Evolutionary conservation across 306 rosid genomes (phyloP).

Genomic region (Cicer arietinum): DNA sequence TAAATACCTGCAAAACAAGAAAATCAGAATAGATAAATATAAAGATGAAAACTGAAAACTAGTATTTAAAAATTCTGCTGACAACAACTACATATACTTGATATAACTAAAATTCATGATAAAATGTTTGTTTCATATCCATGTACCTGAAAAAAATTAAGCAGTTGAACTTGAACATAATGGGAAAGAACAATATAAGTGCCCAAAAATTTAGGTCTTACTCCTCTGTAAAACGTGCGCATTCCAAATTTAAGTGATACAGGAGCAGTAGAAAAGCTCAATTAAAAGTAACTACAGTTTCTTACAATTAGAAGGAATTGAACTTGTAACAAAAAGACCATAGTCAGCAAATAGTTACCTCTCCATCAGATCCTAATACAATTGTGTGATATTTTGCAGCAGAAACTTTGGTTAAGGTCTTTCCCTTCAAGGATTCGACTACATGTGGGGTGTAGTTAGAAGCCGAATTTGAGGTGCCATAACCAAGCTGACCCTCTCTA

Average conservation of each 20-base stretch:
- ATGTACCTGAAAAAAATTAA: conserved; percentile 12
- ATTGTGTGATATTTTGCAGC: conserved; percentile 92
- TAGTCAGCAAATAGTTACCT: conserved; percentile 62
- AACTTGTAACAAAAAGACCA: conserved; percentile 30
- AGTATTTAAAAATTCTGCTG: not conserved
- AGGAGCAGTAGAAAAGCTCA: conserved; percentile 21
- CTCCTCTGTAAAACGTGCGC: conserved; percentile 20
- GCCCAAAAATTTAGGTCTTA: conserved; percentile 37
- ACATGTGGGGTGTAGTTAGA: conserved; percentile 88
- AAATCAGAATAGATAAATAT: not conserved
- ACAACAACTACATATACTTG: conserved; percentile 18
- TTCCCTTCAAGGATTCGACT: conserved; percentile 95
- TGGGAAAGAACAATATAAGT: conserved; percentile 31
- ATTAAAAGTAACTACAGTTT: conserved; percentile 28
- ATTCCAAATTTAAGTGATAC: conserved; percentile 12
- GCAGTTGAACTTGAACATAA: conserved; percentile 30
- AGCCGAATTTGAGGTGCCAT: conserved; percentile 97
- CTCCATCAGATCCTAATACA: conserved; percentile 93
- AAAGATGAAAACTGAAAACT: conserved; percentile 35
- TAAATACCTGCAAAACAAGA: conserved; percentile 72
- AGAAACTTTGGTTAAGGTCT: conserved; percentile 70
- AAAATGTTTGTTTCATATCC: conserved; percentile 10
- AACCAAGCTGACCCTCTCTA: conserved; percentile 96
- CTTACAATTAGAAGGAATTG: conserved; percentile 20
- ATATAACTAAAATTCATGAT: conserved; percentile 23